A percentile compares a stretch with the other conserved stretches of the same genome.
Conservation (phyloP, 352 stramenopile species). For the Blastocystis sp. region DNA sequence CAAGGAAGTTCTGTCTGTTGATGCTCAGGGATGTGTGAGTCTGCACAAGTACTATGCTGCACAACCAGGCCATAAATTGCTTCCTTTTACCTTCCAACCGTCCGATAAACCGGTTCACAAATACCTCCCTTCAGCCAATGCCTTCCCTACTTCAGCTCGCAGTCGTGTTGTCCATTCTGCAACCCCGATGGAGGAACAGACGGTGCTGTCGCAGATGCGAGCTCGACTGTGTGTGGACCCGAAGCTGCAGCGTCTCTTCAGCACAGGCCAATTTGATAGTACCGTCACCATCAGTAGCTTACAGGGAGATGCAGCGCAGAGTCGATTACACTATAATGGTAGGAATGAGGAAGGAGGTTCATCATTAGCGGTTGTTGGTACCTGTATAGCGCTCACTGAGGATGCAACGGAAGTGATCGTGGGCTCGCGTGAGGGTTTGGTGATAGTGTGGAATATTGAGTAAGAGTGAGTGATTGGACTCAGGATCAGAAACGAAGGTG, state of each 20-base stretch:
- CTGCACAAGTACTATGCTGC: constrained; percentile 44
- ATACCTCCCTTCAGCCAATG: not conserved
- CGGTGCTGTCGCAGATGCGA: constrained; percentile 28
- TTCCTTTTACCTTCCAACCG: constrained; percentile 56
- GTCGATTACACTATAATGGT: constrained; percentile 21
- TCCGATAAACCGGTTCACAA: not conserved
- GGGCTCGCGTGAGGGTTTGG: constrained; percentile 51
- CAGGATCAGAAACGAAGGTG: not conserved
- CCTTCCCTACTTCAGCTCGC: not conserved
- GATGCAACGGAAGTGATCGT: constrained; percentile 45
- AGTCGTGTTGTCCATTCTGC: constrained; percentile 24
- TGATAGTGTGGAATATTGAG: constrained; percentile 52
- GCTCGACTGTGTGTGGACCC: constrained; percentile 2
- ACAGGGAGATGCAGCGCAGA: not conserved
- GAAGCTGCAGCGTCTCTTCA: constrained; percentile 12
- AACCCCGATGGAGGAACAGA: not conserved
- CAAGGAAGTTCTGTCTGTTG: constrained; percentile 37
- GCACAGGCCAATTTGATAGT: constrained; percentile 34
- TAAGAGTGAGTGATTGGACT: not conserved
- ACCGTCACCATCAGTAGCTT: constrained; percentile 7
- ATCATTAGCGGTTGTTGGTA: constrained; percentile 40
- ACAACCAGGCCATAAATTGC: constrained; percentile 42
- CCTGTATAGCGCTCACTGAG: constrained; percentile 60
- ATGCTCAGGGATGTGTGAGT: constrained; percentile 5
- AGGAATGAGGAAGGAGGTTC: not conserved